Evolutionary conservation across 306 rosid species (phyloP), one percentile per base, ranked within the genome.

Genomic region (Arachis stenosperma): DNA sequence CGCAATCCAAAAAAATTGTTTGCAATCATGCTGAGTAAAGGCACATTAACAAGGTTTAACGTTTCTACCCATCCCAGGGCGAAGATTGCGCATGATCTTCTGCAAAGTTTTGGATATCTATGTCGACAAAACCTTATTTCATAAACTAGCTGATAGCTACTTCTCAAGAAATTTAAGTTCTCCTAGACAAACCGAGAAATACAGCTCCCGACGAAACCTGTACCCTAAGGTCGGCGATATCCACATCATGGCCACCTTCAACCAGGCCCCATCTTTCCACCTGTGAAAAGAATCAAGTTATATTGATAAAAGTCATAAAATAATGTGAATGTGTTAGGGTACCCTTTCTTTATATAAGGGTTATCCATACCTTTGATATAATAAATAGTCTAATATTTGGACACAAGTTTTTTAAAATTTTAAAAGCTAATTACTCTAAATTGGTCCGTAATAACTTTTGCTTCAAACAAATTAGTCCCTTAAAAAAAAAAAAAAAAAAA

Each of bases 191-290:
- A 75, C 86, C 87, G 60, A 91, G 89, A 82, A 94, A 94, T 60
- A 89, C 96, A n/a, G 57, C 57, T n/a, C 22, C 57, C 3, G 57
- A 52, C 8, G 57, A 52, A 52, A 52, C 57, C 57, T 52, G 57
- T 14, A 52, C 57, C 57, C 57, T 52, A 67, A 88, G 86, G 80
- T 94, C 99, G 22, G 96, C 99, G 41, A 90, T 65, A 74, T 94
- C 99, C n/a, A 94, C 75, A 79, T 94, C 99, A 83, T 94, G 99
- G 48, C 97, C 97, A 1, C 96, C 99, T 91, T 94, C 99, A 65
- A 94, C 99, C n/a, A 91, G 88, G 44, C 96, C 96, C 99, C 97
- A 89, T 46, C 65, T 81, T 66, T 91, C 97, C 71, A 91, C 88
- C 99, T 94, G 91, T 48, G 67, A 71, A 65, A 30, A 60, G 12